Conservation (phyloP, 371 early-diverging fungal species). For the Apophysomyces variabilis region DNA sequence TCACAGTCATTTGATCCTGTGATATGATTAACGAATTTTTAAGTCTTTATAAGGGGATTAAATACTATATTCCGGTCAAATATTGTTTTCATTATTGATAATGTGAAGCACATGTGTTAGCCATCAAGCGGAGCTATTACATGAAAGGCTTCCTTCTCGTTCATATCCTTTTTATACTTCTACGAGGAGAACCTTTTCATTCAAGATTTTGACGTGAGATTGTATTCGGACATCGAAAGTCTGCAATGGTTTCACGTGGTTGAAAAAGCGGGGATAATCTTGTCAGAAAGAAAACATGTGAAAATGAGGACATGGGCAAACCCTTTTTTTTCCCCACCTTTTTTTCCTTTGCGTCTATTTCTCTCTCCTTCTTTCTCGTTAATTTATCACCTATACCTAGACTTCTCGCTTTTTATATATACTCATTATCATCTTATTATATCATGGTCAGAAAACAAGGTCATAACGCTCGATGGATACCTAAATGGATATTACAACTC, state of each 20-base stretch:
- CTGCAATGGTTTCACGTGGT: constrained; percentile 7
- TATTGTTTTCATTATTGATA: no score
- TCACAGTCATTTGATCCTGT: no score
- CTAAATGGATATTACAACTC: constrained; percentile 27
- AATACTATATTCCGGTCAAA: no score
- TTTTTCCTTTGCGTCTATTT: background rate
- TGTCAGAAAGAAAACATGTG: constrained; percentile 7
- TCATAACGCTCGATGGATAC: constrained; percentile 16
- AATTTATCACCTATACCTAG: background rate
- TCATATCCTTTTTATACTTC: no score
- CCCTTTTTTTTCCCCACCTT: background rate
- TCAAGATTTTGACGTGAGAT: no score
- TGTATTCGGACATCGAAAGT: background rate
- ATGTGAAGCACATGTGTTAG: no score
- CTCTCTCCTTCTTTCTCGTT: background rate
- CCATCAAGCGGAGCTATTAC: no score
- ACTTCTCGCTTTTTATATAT: background rate
- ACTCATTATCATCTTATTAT: background rate
- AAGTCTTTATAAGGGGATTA: no score
- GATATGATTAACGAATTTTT: no score
- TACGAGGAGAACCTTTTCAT: no score
- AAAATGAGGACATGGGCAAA: constrained; percentile 2
- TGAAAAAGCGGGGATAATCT: background rate
- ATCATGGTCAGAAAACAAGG: background rate
- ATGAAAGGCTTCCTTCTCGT: no score